phyloP scores from a whole-genome alignment of 1,284 basidiomycete genomes.

The Fomitopsis schrenkii region DNA sequence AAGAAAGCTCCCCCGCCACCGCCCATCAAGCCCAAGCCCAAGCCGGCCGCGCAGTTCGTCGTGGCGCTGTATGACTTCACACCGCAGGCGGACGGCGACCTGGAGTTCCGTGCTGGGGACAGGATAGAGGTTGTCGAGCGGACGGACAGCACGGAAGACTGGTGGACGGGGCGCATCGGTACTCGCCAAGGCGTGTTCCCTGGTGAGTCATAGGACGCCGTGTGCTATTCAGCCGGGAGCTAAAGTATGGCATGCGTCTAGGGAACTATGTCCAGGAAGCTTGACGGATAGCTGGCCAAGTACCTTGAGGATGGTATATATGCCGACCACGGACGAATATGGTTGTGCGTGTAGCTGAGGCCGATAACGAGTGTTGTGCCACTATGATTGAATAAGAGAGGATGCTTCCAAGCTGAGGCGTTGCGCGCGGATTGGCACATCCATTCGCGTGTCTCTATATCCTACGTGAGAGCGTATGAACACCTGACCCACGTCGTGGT shows the following conservation, averaged over 20 bases:
- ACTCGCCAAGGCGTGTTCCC: slow-evolving; percentile 92
- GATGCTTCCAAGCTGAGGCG: too few species aligned
- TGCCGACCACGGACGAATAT: neutral
- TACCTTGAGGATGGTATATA: neutral
- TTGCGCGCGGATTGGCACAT: too few species aligned
- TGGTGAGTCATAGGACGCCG: slow-evolving; percentile 42
- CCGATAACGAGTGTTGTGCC: too few species aligned
- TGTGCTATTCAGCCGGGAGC: neutral
- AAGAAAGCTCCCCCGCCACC: slow-evolving; percentile 48
- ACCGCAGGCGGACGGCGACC: slow-evolving; percentile 90
- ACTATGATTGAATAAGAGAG: too few species aligned
- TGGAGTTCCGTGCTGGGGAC: slow-evolving; percentile 92
- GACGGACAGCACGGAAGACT: slow-evolving; percentile 86
- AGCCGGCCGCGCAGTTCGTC: slow-evolving; percentile 70
- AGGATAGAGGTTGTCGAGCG: slow-evolving; percentile 89
- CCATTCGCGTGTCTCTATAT: too few species aligned
- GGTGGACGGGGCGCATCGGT: slow-evolving; percentile 94
- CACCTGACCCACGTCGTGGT: neutral
- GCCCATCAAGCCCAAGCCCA: slow-evolving; percentile 66
- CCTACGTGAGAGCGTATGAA: neutral
- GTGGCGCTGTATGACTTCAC: slow-evolving; percentile 95
- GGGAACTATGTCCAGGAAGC: slow-evolving; percentile 48
- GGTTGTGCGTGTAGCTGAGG: neutral
- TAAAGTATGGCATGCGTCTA: neutral
- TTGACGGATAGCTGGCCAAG: slow-evolving; percentile 13